A percentile compares a stretch with the other conserved stretches of the same genome.
phyloP scores from a whole-genome alignment of 2,329 filamentous ascomycete species.

The Ceratocystis papillata region DNA sequence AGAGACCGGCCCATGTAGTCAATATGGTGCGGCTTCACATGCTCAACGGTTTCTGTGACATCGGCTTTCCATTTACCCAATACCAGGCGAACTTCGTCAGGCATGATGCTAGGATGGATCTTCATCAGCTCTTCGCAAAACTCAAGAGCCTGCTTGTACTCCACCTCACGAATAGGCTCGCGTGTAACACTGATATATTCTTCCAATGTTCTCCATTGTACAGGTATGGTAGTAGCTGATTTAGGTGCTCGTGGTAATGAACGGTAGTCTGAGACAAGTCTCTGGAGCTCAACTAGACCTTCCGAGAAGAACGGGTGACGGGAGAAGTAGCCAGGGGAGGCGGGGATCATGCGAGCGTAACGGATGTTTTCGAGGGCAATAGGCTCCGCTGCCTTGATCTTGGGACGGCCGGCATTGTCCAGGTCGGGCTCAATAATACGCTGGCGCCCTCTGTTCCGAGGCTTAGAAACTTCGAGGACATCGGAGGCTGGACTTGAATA shows the following conservation, averaged over 20 bases:
- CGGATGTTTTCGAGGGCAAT: conserved; percentile 25
- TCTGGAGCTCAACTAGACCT: conserved; percentile 61
- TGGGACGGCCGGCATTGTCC: conserved; percentile 21
- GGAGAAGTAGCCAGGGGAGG: conserved; percentile 90
- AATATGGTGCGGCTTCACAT: conserved; percentile 36
- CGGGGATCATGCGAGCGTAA: conserved; percentile 65
- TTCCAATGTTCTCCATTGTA: conserved; percentile 69
- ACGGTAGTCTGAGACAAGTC: conserved; percentile 59
- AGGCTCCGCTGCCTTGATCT: conserved; percentile 24
- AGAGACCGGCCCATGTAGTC: conserved; percentile 69
- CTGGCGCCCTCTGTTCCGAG: conserved; percentile 17
- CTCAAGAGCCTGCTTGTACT: conserved; percentile 66
- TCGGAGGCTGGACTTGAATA: conserved; percentile 18
- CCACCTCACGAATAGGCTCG: conserved; percentile 62
- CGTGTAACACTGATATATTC: conserved; percentile 63
- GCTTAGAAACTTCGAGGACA: background rate
- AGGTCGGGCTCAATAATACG: conserved; percentile 23
- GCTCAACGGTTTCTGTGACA: conserved; percentile 21
- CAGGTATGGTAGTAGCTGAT: conserved; percentile 38
- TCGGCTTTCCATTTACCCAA: conserved; percentile 24
- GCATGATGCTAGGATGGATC: conserved; percentile 53
- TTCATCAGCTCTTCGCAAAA: conserved; percentile 71
- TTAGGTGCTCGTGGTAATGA: conserved; percentile 47
- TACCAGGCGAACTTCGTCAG: conserved; percentile 22
- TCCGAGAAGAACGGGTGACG: conserved; percentile 78